Evolutionary conservation across 2,329 filamentous ascomycete genomes (phyloP), one percentile per base, ranked within the genome.

Genomic region (Cladophialophora immunda): DNA sequence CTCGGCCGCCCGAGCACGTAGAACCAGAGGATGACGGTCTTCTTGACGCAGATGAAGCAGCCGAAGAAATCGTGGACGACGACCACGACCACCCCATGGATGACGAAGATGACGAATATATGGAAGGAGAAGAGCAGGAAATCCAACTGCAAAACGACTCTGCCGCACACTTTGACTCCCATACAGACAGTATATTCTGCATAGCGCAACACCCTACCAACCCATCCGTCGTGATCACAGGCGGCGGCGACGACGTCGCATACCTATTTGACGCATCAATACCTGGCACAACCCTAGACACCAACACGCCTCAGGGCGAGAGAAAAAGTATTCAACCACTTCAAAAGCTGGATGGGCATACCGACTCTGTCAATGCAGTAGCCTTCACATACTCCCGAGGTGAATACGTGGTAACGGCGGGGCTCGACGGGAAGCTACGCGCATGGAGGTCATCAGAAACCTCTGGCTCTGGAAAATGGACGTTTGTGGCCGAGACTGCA

Each of bases 111-210:
- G 84, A 84, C 53, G 85, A 80, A 30, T 85, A 86, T 60, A 81
- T 83, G 38, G 81, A 83, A 30, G 86, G 89, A 73, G 79, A 83
- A 59, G 82, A 90, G 77, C 58, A 61, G 34, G 92, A 95, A 78
- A 88, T 97, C 50, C 81, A 87, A 50, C 85, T 98, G 6, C 88
- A 95, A 70, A 99, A 98, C 84, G 94, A 99, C 84, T 96, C 93
- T 71, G 85, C 90, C 72, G 94, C 93, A 67, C 94, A 97, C 83
- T 97, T 98, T 76, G 95, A 98, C 82, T 80, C 82, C 38, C 93
- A 97, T 82, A 91, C 89, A 73, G 93, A 97, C 85, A 94, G 91
- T 68, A 91, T 99, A 75, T 99, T 97, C 83, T 89, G 92, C 80
- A 95, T 99, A 77, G 93, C 94, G 19, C 93, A 97, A 78, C 95